Evolutionary conservation across 2,329 filamentous ascomycete species (phyloP), one percentile per base, ranked within the genome.

Genomic region (Aspergillus neotritici): DNA sequence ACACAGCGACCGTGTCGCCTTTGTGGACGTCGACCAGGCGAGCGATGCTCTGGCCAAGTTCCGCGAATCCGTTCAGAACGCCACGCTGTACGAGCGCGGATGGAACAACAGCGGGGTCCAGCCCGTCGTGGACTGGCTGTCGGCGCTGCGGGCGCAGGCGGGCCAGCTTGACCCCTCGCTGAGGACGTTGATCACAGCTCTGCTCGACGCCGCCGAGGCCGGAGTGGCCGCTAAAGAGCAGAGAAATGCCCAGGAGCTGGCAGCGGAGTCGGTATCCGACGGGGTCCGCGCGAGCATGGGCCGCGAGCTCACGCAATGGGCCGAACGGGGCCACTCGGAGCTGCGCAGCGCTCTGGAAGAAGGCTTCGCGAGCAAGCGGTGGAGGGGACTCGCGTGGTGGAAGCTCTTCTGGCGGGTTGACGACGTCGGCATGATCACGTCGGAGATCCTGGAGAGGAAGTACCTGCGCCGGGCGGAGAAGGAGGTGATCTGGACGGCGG

Each of bases 391-490:
- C 4, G 78, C 82, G 12, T 97, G 91, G 90, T 96, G 88, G 85
- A 94, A 94, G 63, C 76, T 97, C 0, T 89, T 95, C 61, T 95
- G 89, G 89, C 82, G 88, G 14, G 89, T 93, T 16, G 91, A 97
- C 60, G 91, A 96, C 57, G 87, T 96, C 9, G 80, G 82, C 3
- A 85, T 91, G 76, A 82, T 95, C 42, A 83, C 86, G 3, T 80
- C 82, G 1, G 86, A 93, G 54, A 84, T 96, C 47, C 72, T 96
- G 3, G 78, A 79, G 47, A 82, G 83, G 50, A 76, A 79, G 5
- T 97, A 94, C 71, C 76, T 98, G 3, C 78, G 82, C 0, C 78
- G 78, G 3, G 84, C 90, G 0, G 90, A 96, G 64, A 83, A 83
- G 54, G 83, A 82, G 42, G 77, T 88, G n/a, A 83, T 95, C 36